These are phyloP conservation scores for Chimonanthus salicifolius DNA, from an alignment of 164 flowering plant species.

Conservation along the genomic window DNA sequence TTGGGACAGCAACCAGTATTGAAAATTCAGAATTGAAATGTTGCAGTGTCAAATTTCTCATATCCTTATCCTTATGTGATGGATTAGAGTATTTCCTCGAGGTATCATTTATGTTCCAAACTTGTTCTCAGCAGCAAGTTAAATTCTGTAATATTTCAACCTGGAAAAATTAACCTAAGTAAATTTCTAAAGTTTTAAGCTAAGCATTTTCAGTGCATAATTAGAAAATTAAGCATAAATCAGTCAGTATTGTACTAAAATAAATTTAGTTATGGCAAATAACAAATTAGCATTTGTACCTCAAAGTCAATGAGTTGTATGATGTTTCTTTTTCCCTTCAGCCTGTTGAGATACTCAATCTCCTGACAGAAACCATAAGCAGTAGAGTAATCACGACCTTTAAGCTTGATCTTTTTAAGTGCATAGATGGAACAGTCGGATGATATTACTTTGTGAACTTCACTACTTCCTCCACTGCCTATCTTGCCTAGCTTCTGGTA, in stretches of 20 bases:
- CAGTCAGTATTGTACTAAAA: not conserved
- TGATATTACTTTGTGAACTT: constrained; percentile 94
- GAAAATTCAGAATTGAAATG: too few relatives aligned
- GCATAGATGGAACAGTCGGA: constrained; percentile 91
- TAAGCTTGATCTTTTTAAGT: constrained; percentile 89
- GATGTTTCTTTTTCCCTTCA: constrained; percentile 77
- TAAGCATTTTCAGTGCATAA: not conserved
- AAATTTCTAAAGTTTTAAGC: too few relatives aligned
- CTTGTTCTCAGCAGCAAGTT: too few relatives aligned
- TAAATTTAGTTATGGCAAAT: not conserved
- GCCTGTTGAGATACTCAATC: constrained; percentile 69
- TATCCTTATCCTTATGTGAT: too few relatives aligned
- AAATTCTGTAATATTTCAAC: too few relatives aligned
- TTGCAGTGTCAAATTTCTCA: too few relatives aligned
- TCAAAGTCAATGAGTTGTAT: constrained; percentile 92
- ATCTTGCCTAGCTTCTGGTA: constrained; percentile 98
- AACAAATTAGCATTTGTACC: constrained; percentile 37
- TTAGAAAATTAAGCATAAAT: not conserved
- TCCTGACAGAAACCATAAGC: constrained; percentile 98
- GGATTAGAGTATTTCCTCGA: too few relatives aligned
- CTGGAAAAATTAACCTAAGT: too few relatives aligned
- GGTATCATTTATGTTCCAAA: too few relatives aligned
- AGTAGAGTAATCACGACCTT: constrained; percentile 95
- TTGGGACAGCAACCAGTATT: too few relatives aligned
- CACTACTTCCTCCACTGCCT: constrained; percentile 99